These are phyloP conservation scores for Microbotryum intermedium DNA, from an alignment of 1,284 basidiomycete genomes.

Conservation along the genomic window DNA sequence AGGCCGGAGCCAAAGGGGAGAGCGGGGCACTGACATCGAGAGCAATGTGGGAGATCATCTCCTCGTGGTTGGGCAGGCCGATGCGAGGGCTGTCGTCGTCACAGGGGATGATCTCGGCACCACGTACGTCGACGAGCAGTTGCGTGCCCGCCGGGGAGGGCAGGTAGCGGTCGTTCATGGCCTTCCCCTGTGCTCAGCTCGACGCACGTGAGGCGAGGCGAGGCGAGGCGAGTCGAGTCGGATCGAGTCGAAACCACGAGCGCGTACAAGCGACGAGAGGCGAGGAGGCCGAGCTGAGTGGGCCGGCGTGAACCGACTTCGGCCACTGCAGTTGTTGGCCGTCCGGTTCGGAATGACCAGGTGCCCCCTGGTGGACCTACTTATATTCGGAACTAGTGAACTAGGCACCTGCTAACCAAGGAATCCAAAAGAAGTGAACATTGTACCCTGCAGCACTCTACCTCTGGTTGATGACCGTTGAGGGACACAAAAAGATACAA, in stretches of 20 bases:
- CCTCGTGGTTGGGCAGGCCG: conserved; percentile 90
- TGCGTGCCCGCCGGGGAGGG: conserved; percentile 22
- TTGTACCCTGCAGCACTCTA: too few species aligned
- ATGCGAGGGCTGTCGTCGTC: conserved; percentile 76
- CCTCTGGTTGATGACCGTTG: too few species aligned
- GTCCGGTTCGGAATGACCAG: neutral
- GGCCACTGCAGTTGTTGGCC: neutral
- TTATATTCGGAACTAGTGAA: too few species aligned
- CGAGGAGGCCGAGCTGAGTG: neutral
- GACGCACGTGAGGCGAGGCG: neutral
- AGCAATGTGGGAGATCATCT: conserved; percentile 84
- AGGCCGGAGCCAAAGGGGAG: neutral
- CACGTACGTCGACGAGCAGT: conserved; percentile 26
- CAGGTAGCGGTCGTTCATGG: conserved; percentile 26
- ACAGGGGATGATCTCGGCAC: conserved; percentile 30
- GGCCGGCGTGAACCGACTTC: neutral
- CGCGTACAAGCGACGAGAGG: neutral
- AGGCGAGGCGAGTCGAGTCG: neutral
- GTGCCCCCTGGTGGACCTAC: too few species aligned
- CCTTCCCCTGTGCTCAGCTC: neutral
- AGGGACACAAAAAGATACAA: too few species aligned
- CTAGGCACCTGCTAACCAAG: too few species aligned
- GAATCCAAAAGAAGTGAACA: too few species aligned
- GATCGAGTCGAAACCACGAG: neutral
- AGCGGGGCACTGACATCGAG: conserved; percentile 63